Base-by-base conservation (phyloP, 2,329 filamentous ascomycete species). In the Nigrograna mackinnonii region DNA sequence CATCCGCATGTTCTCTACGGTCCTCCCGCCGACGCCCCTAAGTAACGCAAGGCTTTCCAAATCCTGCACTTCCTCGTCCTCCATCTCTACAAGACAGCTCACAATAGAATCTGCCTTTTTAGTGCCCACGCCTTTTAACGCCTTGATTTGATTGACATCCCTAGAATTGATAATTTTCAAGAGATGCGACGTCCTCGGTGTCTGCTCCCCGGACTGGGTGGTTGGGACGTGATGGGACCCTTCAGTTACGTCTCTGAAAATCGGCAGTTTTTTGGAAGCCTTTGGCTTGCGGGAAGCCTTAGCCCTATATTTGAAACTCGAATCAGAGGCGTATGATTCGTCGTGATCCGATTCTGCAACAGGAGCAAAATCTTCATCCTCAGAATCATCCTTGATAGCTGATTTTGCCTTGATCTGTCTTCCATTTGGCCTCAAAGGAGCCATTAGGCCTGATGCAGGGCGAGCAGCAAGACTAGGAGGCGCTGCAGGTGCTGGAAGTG, bases 161-260 rank as follows among this genome's bases (percentile, higher is more conserved):
- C 84, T 79, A 16, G 85, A 88, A 71, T 91, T 91, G 68, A 91
- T 80, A 55, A 90, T 85, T 35, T 80, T 74, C 2, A 91, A 75
- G 2, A 91, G 70, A 45, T 80, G 78, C 48, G 76, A 76, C 5
- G 84, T 85, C 3, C 82, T 76, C 1, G 84, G 84, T 1, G 81
- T 79, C 12, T 64, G 58, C 33, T 56, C 52, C 6, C 48, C 57
- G 14, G 51, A 34, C 5, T 46, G 17, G 11, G 44, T 21, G 24
- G 54, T 40, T 16, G 28, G 12, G 11, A 13, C 14, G 22, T 21
- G 17, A n/a, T 19, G 20, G 21, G 22, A 31, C 19, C 28, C 16
- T 5, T 52, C 46, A 6, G 46, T 47, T 14, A 54, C 42, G 35
- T 71, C 68, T 32, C 65, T 60, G 55, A 70, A 71, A 21, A 71